Evolutionary conservation across 2,329 filamentous ascomycete genomes (phyloP), one percentile per base, ranked within the genome.

Genomic region (Fusarium sulawesiense): DNA sequence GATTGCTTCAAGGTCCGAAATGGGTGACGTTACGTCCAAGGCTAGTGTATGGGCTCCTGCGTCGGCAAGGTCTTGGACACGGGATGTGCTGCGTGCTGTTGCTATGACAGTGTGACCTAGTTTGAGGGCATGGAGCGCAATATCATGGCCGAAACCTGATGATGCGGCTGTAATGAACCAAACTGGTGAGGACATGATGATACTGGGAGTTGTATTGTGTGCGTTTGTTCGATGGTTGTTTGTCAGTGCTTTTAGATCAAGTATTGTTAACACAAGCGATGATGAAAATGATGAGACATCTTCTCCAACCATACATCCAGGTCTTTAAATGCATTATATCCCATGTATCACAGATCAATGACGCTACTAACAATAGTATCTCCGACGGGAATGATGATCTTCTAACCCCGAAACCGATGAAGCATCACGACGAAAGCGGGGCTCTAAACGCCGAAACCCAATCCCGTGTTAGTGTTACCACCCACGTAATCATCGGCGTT

Each of bases 101-200:
- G 86, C 86, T 44, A 87, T 77, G 62, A 86, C 86, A 1, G 76
- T 79, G 73, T 88, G 83, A 29, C 84, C 84, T 29, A 80, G 79
- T 4, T 76, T 73, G 8, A 88, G 79, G 3, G 85, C 82, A 13
- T 78, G 71, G 30, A 80, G 72, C 30, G 82, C 81, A 29, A 87
- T 82, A 9, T 78, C 76, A 7, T 78, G 77, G 9, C 86, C 86
- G 62, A 88, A 84, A 53, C 86, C 86, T 20, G 82, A 85, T 23
- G 84, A 85, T 47, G 81, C 81, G 27, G 84, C 86, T 13, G 82
- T 83, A 72, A 88, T 83, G 76, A 88, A 83, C 85, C 86, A 88
- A 30, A 85, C 80, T 46, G 78, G 80, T 4, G 66, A 68, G 49
- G 65, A 50, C 45, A 66, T 54, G 58, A 8, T 18, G 20, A 2